Base-by-base conservation (phyloP, 1,284 basidiomycete species). In the Hymenochaete sp. region DNA sequence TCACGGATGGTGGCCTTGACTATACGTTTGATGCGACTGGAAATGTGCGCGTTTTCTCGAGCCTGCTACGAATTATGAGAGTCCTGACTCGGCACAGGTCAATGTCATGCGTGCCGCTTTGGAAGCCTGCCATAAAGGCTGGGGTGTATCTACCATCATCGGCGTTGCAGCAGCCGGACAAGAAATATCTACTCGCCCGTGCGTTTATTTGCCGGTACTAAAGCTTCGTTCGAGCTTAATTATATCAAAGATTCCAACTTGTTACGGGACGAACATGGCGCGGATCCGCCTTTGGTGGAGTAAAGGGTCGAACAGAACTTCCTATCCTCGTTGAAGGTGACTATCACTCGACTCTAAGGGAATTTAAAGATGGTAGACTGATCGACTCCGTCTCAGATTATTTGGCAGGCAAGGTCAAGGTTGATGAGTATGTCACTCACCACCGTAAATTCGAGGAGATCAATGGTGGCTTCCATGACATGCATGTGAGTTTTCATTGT, bases 71-170 rank as follows among this genome's bases (percentile, higher is more conserved):
- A 18, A 18, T 6, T 4, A 13, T 14, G 10, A 29, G 28, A 2
- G 14, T 29, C 16, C 6, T 11, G 28, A 28, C 11, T 33, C 1
- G 6, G 5, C 16, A 24, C 42, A 83, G 82, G 81, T 93, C 11
- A 68, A 89, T 32, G 95, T 98, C 49, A 98, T 98, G 95, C 82
- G 95, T 53, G 72, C 82, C 44, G 96, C 95, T 26, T 77, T 98
- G 43, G 95, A 98, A 68, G 85, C 90, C 14, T 98, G 93, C 65
- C 96, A 98, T 70, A 98, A 98, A 65, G 93, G 93, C n/a, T 97
- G 93, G 93, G 95, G 96, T 60, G 83, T 97, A 32, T 91, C 82
- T 52, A 98, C 92, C 43, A 66, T 98, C 55, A 97, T 98, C 53
- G 96, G 90, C 54, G 91, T 95, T 32, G 91, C 91, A 4, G 87